Conservation (phyloP, 306 rosid species). For the Medicago lupulina region DNA sequence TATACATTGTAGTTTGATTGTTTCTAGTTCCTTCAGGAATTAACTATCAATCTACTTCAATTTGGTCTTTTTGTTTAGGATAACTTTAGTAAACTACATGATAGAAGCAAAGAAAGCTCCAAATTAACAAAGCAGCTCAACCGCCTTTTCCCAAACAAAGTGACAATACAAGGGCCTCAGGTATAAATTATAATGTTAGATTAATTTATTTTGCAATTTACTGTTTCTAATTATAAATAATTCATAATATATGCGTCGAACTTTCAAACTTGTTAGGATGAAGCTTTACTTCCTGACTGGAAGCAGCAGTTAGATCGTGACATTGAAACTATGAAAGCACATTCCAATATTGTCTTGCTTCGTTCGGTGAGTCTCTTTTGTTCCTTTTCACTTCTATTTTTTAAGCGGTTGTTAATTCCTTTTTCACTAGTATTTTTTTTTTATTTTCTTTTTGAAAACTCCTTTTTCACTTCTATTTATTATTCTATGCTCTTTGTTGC, state of each 20-base stretch:
- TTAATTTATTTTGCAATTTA: constrained; percentile 20
- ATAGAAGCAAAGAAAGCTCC: constrained; percentile 83
- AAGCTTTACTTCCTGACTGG: constrained; percentile 80
- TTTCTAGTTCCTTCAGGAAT: constrained; percentile 31
- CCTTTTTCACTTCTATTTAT: background rate
- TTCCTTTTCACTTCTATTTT: background rate
- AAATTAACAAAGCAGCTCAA: constrained; percentile 81
- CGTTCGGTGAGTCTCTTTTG: constrained; percentile 64
- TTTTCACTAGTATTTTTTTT: background rate
- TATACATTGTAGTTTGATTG: background rate
- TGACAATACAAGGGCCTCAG: constrained; percentile 86
- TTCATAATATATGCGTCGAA: constrained; percentile 16
- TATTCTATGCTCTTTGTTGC: background rate
- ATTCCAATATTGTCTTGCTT: constrained; percentile 73
- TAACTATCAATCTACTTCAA: constrained; percentile 6
- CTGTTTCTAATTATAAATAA: constrained; percentile 30
- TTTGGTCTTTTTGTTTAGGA: constrained; percentile 60
- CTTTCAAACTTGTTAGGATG: constrained; percentile 63
- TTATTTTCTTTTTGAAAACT: background rate
- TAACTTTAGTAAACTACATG: constrained; percentile 78
- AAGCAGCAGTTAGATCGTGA: constrained; percentile 87
- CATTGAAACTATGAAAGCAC: constrained; percentile 82
- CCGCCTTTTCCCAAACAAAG: constrained; percentile 90
- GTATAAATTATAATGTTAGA: constrained; percentile 45
- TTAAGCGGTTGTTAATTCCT: background rate